Evolutionary conservation across 805 yeast species (phyloP), one percentile per base, ranked within the genome.

Genomic region (Candida maesae): DNA sequence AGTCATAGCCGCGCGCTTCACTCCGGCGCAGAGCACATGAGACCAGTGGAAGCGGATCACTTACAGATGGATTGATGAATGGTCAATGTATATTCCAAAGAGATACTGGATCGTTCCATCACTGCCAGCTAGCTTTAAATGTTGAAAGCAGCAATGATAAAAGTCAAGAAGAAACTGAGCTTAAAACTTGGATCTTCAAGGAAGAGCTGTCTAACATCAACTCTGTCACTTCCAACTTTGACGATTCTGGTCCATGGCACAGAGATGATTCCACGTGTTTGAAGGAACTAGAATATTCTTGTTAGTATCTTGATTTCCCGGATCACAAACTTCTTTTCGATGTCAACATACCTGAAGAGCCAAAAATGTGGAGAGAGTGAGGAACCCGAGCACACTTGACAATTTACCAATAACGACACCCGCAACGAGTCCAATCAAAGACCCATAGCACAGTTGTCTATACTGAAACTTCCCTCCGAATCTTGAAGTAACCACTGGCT

Each of bases 101-200:
- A 10, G 24, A 8, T 21, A 21, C 24, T 21, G 7, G 24, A 8
- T 8, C 24, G 10, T 21, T 7, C n/a, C n/a, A n/a, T n/a, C n/a
- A n/a, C n/a, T n/a, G n/a, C n/a, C n/a, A n/a, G n/a, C n/a, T n/a
- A n/a, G 24, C 10, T 7, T 29, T 16, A 59, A 27, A 61, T 62
- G 46, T 77, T 76, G 62, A 66, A 76, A 20, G 84, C 84, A 20
- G 84, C 82, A 42, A 79, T 71, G 48, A 78, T 49, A 55, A 80
- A 80, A 9, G 79, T 62, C 33, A 72, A 57, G 8, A 76, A 61
- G 56, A 81, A 81, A 17, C 80, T 68, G 14, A 77, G 30, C 58
- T 77, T 79, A 65, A 81, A 81, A 47, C 81, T 73, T 42, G 81
- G 79, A 45, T 76, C 74, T 39, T 76, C 75, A 43, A 81, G 70